Evolutionary conservation across 2,329 filamentous ascomycete genomes (phyloP).

Genomic region (Myriangium duriaei): DNA sequence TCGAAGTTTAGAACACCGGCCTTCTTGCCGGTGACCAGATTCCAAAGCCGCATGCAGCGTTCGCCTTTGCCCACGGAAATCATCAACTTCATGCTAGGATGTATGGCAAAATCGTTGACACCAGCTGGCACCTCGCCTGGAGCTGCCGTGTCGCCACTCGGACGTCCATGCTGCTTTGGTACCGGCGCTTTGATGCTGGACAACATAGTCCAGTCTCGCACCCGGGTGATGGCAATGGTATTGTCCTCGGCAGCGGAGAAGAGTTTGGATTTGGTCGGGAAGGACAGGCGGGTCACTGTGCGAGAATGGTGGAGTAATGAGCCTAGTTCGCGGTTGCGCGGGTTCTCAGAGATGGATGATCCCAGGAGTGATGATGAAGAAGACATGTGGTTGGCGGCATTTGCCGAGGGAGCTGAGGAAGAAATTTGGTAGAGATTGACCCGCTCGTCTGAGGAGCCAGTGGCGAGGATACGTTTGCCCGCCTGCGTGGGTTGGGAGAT

Average conservation of each 20-base stretch:
- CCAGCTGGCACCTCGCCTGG: constrained; percentile 72
- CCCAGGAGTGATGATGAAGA: constrained; percentile 46
- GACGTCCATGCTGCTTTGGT: constrained; percentile 65
- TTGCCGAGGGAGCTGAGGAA: constrained; percentile 39
- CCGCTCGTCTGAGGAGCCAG: constrained; percentile 82
- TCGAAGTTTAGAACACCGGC: constrained; percentile 83
- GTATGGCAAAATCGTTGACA: constrained; percentile 88
- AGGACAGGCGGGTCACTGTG: constrained; percentile 65
- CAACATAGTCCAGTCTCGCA: constrained; percentile 78
- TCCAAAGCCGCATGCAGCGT: constrained; percentile 87
- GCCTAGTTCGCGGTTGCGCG: constrained; percentile 77
- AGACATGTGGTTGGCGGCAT: background rate
- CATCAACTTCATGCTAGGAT: constrained; percentile 95
- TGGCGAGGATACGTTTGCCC: constrained; percentile 78
- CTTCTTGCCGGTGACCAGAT: constrained; percentile 90
- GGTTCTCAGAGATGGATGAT: constrained; percentile 68
- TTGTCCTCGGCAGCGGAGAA: constrained; percentile 84
- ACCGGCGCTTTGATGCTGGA: constrained; percentile 81
- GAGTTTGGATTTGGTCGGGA: constrained; percentile 77
- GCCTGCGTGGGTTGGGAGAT: constrained; percentile 55
- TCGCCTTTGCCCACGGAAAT: constrained; percentile 84
- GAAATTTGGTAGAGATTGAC: constrained; percentile 92
- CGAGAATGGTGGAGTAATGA: constrained; percentile 76
- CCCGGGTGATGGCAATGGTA: constrained; percentile 74
- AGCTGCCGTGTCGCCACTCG: constrained; percentile 80